A percentile compares a stretch with the other conserved stretches of the same genome.
phyloP scores from a whole-genome alignment of 2,329 filamentous ascomycete species.

The Epichloe glyceriae region DNA sequence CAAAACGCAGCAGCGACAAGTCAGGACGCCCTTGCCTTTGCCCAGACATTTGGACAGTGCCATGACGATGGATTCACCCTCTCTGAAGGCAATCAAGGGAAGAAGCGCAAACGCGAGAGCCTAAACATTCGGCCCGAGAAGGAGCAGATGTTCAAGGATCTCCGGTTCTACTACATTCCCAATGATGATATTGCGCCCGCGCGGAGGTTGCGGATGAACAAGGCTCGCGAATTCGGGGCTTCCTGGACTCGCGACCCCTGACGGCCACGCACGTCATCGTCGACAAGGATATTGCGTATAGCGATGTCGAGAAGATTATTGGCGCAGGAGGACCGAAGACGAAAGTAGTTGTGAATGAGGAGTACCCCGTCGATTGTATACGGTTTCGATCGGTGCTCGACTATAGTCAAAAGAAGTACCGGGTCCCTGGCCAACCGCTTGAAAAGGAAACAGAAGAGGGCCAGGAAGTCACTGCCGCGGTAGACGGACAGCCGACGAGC shows the following conservation, averaged over 20 bases:
- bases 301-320: constrained; percentile 43
- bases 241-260: constrained; percentile 49
- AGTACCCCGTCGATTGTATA: constrained; percentile 58
- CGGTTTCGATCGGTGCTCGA: constrained; percentile 44
- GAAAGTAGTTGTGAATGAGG: constrained; percentile 49
- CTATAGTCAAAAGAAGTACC: constrained; percentile 44
- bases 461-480: background rate
- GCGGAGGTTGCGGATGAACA: constrained; percentile 59
- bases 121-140: constrained; percentile 35
- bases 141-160: constrained; percentile 44
- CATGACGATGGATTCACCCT: constrained; percentile 11
- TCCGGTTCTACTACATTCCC: constrained; percentile 68
- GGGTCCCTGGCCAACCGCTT: constrained; percentile 35
- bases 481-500: constrained; percentile 4
- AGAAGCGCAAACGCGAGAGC: constrained; percentile 30
- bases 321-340: constrained; percentile 9
- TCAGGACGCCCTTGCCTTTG: constrained; percentile 1
- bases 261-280: constrained; percentile 68
- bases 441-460: background rate
- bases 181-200: constrained; percentile 59
- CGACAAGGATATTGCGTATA: constrained; percentile 53
- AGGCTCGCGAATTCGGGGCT: constrained; percentile 63
- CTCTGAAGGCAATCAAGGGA: constrained; percentile 18
- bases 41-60: background rate
- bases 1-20: constrained; percentile 18